phyloP scores from a whole-genome alignment of 1,139 yeast genomes.

The Protomyces inouyei region DNA sequence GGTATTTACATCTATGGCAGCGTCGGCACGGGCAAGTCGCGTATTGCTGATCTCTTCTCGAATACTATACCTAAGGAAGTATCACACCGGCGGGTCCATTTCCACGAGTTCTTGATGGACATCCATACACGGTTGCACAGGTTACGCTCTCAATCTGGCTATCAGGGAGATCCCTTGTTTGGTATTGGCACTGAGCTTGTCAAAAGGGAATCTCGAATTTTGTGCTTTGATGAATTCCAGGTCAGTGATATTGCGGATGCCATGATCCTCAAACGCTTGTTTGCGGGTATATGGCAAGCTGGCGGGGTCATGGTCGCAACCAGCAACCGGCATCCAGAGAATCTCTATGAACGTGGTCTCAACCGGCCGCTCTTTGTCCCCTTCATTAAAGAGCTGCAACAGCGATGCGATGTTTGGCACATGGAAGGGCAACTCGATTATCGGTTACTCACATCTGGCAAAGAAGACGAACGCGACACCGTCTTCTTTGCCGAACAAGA shows the following conservation, averaged over 20 bases:
- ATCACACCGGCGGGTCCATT: slow-evolving; percentile 69
- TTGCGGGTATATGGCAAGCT: slow-evolving; percentile 57
- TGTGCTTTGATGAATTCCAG: slow-evolving; percentile 86
- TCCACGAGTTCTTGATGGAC: slow-evolving; percentile 95
- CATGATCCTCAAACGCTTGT: slow-evolving; percentile 76
- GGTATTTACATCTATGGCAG: slow-evolving; percentile 94
- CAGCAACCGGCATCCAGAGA: slow-evolving; percentile 92
- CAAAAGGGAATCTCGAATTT: slow-evolving; percentile 39
- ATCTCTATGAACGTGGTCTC: slow-evolving; percentile 84
- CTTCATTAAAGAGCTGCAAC: slow-evolving; percentile 73
- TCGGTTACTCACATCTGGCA: slow-evolving; percentile 52
- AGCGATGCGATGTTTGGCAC: slow-evolving; percentile 67
- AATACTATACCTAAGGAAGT: slow-evolving; percentile 64
- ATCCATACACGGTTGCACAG: slow-evolving; percentile 82
- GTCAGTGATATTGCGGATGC: slow-evolving; percentile 99
- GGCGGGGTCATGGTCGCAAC: slow-evolving; percentile 93
- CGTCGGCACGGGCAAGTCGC: slow-evolving; percentile 97
- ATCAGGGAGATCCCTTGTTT: slow-evolving; percentile 55
- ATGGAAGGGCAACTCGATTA: slow-evolving; percentile 91
- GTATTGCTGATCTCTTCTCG: slow-evolving; percentile 94
- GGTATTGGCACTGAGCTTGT: slow-evolving; percentile 74
- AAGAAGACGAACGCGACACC: slow-evolving; percentile 81
- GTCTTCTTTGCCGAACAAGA: slow-evolving; percentile 62
- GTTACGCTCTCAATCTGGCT: slow-evolving; percentile 56
- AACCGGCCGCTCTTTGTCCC: slow-evolving; percentile 90